These are phyloP conservation scores for Fusarium oxysporum DNA, from an alignment of 2,329 filamentous ascomycete species.

Conservation along the genomic window DNA sequence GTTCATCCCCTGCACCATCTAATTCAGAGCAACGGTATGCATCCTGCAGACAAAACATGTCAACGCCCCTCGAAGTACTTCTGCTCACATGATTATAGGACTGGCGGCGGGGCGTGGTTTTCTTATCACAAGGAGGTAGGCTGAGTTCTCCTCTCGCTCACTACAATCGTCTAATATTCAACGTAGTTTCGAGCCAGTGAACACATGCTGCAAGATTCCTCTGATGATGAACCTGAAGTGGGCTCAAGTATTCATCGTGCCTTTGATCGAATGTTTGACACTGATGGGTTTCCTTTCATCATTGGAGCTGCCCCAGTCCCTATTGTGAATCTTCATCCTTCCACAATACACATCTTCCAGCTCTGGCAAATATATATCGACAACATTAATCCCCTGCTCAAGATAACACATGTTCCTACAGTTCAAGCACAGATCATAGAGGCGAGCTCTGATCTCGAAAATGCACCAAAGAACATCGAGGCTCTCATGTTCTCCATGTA, in stretches of 20 bases:
- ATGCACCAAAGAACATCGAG: constrained; percentile 68
- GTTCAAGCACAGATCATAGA: constrained; percentile 74
- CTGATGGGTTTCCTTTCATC: constrained; percentile 69
- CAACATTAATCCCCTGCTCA: constrained; percentile 76
- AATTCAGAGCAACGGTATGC: constrained; percentile 47
- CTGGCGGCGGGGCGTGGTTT: constrained; percentile 55
- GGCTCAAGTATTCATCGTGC: constrained; percentile 67
- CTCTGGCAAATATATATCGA: constrained; percentile 78
- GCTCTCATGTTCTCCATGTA: constrained; percentile 77
- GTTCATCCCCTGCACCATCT: constrained; percentile 50
- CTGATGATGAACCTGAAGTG: constrained; percentile 67
- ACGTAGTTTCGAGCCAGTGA: constrained; percentile 63
- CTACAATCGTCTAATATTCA: constrained; percentile 15
- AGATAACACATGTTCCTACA: constrained; percentile 74
- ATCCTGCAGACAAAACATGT: background rate
- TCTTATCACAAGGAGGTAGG: constrained; percentile 65
- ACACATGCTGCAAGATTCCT: constrained; percentile 63
- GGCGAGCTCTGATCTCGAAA: constrained; percentile 66
- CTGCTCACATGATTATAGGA: constrained; percentile 28
- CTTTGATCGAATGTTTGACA: constrained; percentile 69
- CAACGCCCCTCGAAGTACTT: background rate
- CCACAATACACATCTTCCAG: constrained; percentile 69
- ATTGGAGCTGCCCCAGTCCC: constrained; percentile 58
- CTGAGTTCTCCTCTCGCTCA: background rate
- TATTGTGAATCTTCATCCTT: constrained; percentile 63